These are phyloP conservation scores for Juncus effusus DNA, from an alignment of 176 grass and related monocot species.

Conservation along the genomic window DNA sequence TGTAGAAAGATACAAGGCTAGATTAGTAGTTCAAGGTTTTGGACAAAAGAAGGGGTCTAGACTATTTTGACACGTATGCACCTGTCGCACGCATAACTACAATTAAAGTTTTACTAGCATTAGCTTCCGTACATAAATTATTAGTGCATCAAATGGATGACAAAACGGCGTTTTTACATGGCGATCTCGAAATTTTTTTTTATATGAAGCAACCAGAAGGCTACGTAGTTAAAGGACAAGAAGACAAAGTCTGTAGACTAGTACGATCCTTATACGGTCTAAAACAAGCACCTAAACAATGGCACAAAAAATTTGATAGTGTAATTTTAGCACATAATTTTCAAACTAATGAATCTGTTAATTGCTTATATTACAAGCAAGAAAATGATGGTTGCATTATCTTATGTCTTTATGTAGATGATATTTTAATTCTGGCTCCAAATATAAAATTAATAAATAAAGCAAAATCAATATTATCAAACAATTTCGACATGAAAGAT, in stretches of 20 bases:
- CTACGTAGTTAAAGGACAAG: no score
- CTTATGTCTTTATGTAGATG: no score
- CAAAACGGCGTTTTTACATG: not conserved
- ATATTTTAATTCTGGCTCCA: no score
- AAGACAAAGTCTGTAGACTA: no score
- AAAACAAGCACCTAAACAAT: no score
- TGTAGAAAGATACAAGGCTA: not conserved
- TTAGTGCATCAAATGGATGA: not conserved
- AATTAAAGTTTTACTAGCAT: not conserved
- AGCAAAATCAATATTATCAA: not conserved
- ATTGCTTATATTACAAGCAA: not conserved
- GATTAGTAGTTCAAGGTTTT: not conserved
- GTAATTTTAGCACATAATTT: not conserved
- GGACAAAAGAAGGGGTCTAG: not conserved
- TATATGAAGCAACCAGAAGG: no score
- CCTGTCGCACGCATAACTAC: not conserved
- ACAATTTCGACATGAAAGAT: conserved; percentile 14
- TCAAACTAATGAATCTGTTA: not conserved
- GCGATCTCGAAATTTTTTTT: not conserved
- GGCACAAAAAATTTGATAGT: no score
- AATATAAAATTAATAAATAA: no score
- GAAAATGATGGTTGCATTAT: no score
- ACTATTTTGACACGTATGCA: conserved; percentile 1
- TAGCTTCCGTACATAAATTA: no score
- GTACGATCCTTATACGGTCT: no score